Base-by-base conservation (phyloP, 139 green algal genomes). In the Eudorina sp. region DNA sequence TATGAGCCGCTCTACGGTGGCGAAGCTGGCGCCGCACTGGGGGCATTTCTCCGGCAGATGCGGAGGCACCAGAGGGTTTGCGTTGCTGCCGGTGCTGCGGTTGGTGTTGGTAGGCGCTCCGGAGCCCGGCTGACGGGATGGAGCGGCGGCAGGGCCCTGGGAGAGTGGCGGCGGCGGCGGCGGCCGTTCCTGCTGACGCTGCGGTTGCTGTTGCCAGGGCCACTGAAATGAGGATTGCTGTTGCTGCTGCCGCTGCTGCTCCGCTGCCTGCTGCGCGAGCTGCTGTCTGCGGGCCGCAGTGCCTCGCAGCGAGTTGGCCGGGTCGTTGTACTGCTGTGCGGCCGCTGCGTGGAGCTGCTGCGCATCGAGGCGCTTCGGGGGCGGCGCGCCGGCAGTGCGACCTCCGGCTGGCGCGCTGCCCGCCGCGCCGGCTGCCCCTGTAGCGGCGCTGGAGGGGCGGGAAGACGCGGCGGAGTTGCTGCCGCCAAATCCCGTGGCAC, bases 1-100 rank as follows among this genome's bases (percentile, higher is more conserved):
- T 18, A 95, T 93, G 9, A 95, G 87, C 70, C 89, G 72, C 77
- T 89, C 73, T 76, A 95, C 85, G 5, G 69, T 90, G 18, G 55
- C 73, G 40, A 95, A 94, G 31, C 62, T 40, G 0, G 66, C 86
- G 23, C 90, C 89, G 53, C 93, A 95, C 70, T 92, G 84, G 34
- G 88, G 93, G 88, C 93, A 95, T 4, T 66, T 18, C 89, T 95
- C 93, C 0, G 70, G 70, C 2, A 53, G 34, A 3, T 81, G 73
- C 5, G 73, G 73, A 19, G 73, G 73, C 9, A 81, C 41, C 27
- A 81, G 73, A n/a, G 73, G 73, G 73, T 60, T 82, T 53, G 53
- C 70, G 64, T 46, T 78, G 58, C 62, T 90, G 85, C 60, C 40
- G 86, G n/a, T 82, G 85, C 58, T 85, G 76, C 4, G 9, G 36